These are phyloP conservation scores for Terfezia claveryi DNA, from an alignment of 495 filamentous ascomycete species.

Conservation along the genomic window DNA sequence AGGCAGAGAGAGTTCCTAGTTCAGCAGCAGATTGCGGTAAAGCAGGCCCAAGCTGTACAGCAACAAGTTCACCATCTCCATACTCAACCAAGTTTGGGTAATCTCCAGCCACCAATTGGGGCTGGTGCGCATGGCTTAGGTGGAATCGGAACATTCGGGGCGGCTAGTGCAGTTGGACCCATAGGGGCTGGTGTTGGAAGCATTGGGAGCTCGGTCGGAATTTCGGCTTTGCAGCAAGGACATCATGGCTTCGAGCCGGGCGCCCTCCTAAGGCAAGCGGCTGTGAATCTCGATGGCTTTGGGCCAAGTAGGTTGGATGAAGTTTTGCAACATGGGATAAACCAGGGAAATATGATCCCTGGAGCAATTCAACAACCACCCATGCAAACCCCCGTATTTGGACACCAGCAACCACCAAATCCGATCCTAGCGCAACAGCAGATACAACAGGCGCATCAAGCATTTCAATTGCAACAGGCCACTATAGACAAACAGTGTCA, in stretches of 20 bases:
- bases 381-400: constrained; percentile 30
- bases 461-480: constrained; percentile 34
- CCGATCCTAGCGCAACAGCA: constrained; percentile 30
- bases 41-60: constrained; percentile 53
- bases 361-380: constrained; percentile 33
- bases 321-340: constrained; percentile 16
- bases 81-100: constrained; percentile 77
- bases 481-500: constrained; percentile 16
- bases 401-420: constrained; percentile 15
- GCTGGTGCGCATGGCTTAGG: constrained; percentile 9
- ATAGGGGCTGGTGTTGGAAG: constrained; percentile 8
- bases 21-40: constrained; percentile 60
- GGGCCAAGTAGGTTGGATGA: constrained; percentile 8
- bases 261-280: constrained; percentile 15
- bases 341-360: constrained; percentile 22
- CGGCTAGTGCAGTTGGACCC: constrained; percentile 11
- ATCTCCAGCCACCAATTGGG: constrained; percentile 12
- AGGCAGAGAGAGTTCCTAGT: constrained; percentile 83
- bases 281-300: constrained; percentile 10
- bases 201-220: constrained; percentile 5
- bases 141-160: constrained; percentile 10
- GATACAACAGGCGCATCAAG: constrained; percentile 32
- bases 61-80: constrained; percentile 86
- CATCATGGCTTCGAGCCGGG: constrained; percentile 19
- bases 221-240: not conserved